Evolutionary conservation across 1,139 yeast genomes (phyloP), one percentile per base, ranked within the genome.

Genomic region (Chernovozyma sophiae-reginae): DNA sequence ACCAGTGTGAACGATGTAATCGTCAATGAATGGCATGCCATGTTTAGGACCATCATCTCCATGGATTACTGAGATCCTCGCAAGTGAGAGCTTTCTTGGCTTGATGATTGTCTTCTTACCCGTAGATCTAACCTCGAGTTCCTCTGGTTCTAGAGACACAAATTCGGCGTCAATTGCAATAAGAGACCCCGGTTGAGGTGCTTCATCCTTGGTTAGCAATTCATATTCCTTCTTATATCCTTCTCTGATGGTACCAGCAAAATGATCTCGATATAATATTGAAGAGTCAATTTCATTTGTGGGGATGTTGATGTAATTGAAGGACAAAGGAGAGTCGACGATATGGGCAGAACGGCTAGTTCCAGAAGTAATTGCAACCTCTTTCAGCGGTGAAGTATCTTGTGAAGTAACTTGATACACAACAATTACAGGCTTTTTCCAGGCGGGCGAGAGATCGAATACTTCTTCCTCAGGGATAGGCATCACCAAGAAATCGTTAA

Each of bases 111-210:
- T 72, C 43, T 79, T 81, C 4, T 71, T 53, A 0, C 97, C 97
- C 44, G 77, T 79, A 35, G 57, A 63, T 36, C 77, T 75, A 33
- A 92, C 76, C 52, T 90, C 97, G 31, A 79, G 74, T 46, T 83
- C 81, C 48, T 90, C 97, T 5, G 86, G 86, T 39, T 79, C 78
- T 27, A 90, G 58, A 32, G 82, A 77, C 5, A 94, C 97, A 67
- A 94, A 94, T 58, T 94, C 99, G 0, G 99, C 97, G 66, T 94
- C 99, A 39, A 94, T 83, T 0, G 98, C 98, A 14, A 90, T 81
- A 30, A 89, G 58, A 1, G 86, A 69, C 0, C 96, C 96, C 0
- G 81, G 74, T 19, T 53, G 51, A 2, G 96, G 95, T 0, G 87
- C 86, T 49, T 85, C 92, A 32, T 72, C 71, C 16, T 62, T 59